Conservation (phyloP, 2,329 filamentous ascomycete genomes). For the Ascochyta lentis region DNA sequence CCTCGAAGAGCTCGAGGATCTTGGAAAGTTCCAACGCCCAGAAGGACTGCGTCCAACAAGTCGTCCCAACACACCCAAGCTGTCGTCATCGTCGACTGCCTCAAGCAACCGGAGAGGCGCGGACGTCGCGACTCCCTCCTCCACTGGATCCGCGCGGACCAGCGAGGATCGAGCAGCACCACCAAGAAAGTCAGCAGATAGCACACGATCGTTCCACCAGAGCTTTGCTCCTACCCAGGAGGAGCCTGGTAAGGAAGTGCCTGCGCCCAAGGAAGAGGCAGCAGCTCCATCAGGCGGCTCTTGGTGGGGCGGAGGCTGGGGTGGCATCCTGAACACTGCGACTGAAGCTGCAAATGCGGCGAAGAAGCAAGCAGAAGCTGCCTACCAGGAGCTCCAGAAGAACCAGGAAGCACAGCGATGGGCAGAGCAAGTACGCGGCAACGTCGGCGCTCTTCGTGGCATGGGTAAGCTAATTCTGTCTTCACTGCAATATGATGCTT, state of each 20-base stretch:
- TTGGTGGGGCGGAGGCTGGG: slow-evolving; percentile 75
- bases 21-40: slow-evolving; percentile 57
- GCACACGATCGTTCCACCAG: slow-evolving; percentile 72
- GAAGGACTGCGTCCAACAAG: slow-evolving; percentile 65
- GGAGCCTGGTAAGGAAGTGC: slow-evolving; percentile 50
- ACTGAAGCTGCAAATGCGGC: slow-evolving; percentile 80
- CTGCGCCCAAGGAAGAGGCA: slow-evolving; percentile 58
- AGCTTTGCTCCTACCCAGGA: slow-evolving; percentile 70
- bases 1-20: slow-evolving; percentile 73
- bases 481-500: not conserved
- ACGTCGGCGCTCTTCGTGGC: slow-evolving; percentile 78
- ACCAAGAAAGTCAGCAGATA: slow-evolving; percentile 78
- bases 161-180: slow-evolving; percentile 66
- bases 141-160: slow-evolving; percentile 49
- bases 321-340: slow-evolving; percentile 81
- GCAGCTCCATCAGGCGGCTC: slow-evolving; percentile 47
- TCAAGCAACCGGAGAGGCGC: slow-evolving; percentile 48
- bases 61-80: slow-evolving; percentile 82
- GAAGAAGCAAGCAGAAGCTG: slow-evolving; percentile 89
- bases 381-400: slow-evolving; percentile 92
- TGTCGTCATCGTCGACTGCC: slow-evolving; percentile 55
- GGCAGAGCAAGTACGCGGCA: slow-evolving; percentile 91
- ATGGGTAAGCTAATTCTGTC: slow-evolving; percentile 64
- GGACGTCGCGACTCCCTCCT: slow-evolving; percentile 47
- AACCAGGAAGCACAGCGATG: slow-evolving; percentile 97